phyloP scores from a whole-genome alignment of 164 flowering plant species.

The Nymphaea thermarum region DNA sequence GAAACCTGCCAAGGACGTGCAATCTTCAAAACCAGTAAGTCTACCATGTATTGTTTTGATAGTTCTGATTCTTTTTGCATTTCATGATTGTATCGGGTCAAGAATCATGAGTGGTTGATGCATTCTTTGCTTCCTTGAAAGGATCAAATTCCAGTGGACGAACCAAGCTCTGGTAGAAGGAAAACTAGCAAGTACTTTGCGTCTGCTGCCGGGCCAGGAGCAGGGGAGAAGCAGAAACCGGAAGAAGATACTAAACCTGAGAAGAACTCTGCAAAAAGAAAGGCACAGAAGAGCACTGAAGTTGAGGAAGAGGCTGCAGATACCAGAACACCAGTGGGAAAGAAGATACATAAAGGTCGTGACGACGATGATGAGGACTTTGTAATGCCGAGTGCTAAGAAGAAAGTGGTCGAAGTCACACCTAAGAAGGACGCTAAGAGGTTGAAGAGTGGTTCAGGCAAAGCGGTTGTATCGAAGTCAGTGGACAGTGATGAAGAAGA shows the following conservation, averaged over 20 bases:
- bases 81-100: not conserved
- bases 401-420: slow-evolving; percentile 27
- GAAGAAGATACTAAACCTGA: slow-evolving; percentile 37
- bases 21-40: slow-evolving; percentile 2
- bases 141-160: slow-evolving; percentile 28
- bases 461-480: slow-evolving; percentile 29
- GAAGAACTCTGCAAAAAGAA: slow-evolving; percentile 36
- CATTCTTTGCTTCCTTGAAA: not conserved
- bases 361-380: slow-evolving; percentile 73
- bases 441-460: slow-evolving; percentile 27
- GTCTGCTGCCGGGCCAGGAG: slow-evolving; percentile 12
- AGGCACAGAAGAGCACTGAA: slow-evolving; percentile 16
- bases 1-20: slow-evolving; percentile 10
- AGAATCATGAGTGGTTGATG: not conserved
- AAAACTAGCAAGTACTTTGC: slow-evolving; percentile 86
- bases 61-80: not conserved
- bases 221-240: slow-evolving; percentile 15
- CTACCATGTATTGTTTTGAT: not conserved
- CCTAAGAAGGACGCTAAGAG: slow-evolving; percentile 15
- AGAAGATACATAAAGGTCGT: slow-evolving; percentile 36
- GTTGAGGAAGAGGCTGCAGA: slow-evolving; percentile 14
- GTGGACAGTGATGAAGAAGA: slow-evolving; percentile 35
- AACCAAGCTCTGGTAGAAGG: slow-evolving; percentile 58
- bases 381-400: slow-evolving; percentile 27
- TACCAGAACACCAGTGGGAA: slow-evolving; percentile 32